phyloP scores from a whole-genome alignment of 306 rosid genomes.

The Hippophae tibetana region DNA sequence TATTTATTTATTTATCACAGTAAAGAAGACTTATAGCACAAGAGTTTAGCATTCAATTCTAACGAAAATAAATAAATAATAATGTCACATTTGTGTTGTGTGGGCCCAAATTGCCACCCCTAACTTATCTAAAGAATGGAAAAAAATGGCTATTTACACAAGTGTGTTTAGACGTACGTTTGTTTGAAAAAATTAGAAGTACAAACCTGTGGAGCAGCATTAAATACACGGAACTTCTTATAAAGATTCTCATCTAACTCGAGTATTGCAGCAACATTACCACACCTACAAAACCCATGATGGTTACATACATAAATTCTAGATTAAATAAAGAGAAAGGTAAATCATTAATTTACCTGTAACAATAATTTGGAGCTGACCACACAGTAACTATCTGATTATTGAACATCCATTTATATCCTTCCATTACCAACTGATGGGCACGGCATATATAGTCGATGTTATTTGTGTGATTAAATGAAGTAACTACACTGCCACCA shows the following conservation, averaged over 20 bases:
- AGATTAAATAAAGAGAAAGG: slow-evolving; percentile 9
- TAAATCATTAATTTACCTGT: slow-evolving; percentile 47
- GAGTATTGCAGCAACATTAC: slow-evolving; percentile 94
- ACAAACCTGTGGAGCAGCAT: slow-evolving; percentile 96
- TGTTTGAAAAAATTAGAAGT: not conserved
- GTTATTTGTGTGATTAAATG: slow-evolving; percentile 89
- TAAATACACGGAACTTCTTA: slow-evolving; percentile 83
- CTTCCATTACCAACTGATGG: slow-evolving; percentile 99
- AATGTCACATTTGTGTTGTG: too few species aligned
- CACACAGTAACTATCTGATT: slow-evolving; percentile 96
- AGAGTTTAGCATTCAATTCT: too few species aligned
- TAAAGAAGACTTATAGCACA: too few species aligned
- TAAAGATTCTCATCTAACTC: slow-evolving; percentile 86
- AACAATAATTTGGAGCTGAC: slow-evolving; percentile 99
- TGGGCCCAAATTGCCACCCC: too few species aligned
- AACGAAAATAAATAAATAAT: too few species aligned
- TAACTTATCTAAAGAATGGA: too few species aligned
- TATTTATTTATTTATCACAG: too few species aligned
- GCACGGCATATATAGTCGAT: slow-evolving; percentile 97
- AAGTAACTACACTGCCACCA: slow-evolving; percentile 82
- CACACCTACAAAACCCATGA: slow-evolving; percentile 56
- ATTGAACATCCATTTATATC: slow-evolving; percentile 99
- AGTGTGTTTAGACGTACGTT: not conserved
- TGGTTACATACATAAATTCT: slow-evolving; percentile 17
- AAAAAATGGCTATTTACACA: not conserved